Evolutionary conservation across 164 flowering plant genomes (phyloP).

Genomic region (Tinospora cordifolia): DNA sequence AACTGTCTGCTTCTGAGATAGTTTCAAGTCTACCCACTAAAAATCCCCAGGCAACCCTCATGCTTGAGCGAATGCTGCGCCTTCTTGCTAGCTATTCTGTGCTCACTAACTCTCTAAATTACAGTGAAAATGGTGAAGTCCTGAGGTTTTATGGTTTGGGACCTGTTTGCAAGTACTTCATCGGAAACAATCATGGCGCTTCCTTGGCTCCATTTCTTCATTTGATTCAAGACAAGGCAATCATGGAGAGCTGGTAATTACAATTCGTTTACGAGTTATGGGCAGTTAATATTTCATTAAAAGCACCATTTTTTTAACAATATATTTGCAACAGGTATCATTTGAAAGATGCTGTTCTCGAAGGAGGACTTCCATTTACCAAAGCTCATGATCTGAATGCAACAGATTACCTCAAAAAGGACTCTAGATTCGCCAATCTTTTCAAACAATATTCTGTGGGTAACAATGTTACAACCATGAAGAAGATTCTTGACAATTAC

Average conservation of each 20-base stretch:
- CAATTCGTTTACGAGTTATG: too few relatives aligned
- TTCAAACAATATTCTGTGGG: slow-evolving; percentile 24
- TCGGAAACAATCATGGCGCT: slow-evolving; percentile 64
- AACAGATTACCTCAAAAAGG: slow-evolving; percentile 18
- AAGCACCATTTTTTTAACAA: too few relatives aligned
- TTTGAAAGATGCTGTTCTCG: slow-evolving; percentile 72
- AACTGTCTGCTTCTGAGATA: slow-evolving; percentile 16
- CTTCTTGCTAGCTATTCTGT: slow-evolving; percentile 60
- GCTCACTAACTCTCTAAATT: slow-evolving; percentile 35
- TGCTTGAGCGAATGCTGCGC: slow-evolving; percentile 74
- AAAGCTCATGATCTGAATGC: slow-evolving; percentile 58
- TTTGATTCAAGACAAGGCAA: slow-evolving; percentile 79
- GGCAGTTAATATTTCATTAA: not conserved
- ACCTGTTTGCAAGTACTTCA: slow-evolving; percentile 66
- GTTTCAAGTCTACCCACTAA: slow-evolving; percentile 21
- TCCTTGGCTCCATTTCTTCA: slow-evolving; percentile 53
- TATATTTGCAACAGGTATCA: slow-evolving; percentile 35
- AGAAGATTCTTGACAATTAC: slow-evolving; percentile 20
- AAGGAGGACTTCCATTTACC: slow-evolving; percentile 80
- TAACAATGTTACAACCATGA: slow-evolving; percentile 17
- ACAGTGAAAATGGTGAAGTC: slow-evolving; percentile 22
- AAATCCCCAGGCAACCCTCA: slow-evolving; percentile 55
- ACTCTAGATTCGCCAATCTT: slow-evolving; percentile 21
- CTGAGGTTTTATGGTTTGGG: slow-evolving; percentile 68
- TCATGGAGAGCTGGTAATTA: slow-evolving; percentile 82